A percentile compares a stretch with the other conserved stretches of the same genome.
Conservation (phyloP, 495 filamentous ascomycete genomes). For the Massariosphaeria phaeospora region DNA sequence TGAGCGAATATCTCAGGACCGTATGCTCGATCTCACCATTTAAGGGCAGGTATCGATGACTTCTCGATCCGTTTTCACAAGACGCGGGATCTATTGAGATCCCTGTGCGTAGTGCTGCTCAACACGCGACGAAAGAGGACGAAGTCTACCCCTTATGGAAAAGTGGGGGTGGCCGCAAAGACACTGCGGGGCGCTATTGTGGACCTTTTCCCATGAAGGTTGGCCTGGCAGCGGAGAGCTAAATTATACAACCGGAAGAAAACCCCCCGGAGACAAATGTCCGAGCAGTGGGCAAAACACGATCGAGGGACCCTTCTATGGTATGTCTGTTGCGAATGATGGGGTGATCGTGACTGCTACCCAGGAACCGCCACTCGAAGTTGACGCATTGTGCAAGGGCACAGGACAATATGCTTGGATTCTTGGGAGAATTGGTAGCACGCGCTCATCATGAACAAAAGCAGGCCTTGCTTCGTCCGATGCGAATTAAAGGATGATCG, state of each 20-base stretch:
- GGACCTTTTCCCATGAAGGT: slow-evolving; percentile 49
- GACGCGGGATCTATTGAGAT: slow-evolving; percentile 41
- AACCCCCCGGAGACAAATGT: too few species aligned
- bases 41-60: slow-evolving; percentile 27
- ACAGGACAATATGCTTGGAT: too few species aligned
- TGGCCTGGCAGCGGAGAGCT: slow-evolving; percentile 34
- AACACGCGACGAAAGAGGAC: slow-evolving; percentile 43
- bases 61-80: slow-evolving; percentile 39
- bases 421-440: too few species aligned
- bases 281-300: too few species aligned
- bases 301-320: too few species aligned
- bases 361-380: too few species aligned
- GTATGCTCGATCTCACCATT: slow-evolving; percentile 42
- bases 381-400: too few species aligned
- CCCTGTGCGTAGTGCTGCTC: slow-evolving; percentile 44
- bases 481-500: too few species aligned
- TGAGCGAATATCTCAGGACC: slow-evolving; percentile 35
- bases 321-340: neutral
- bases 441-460: too few species aligned
- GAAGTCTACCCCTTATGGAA: slow-evolving; percentile 42
- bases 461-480: too few species aligned
- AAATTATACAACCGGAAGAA: neutral
- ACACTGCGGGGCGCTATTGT: slow-evolving; percentile 45
- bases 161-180: slow-evolving; percentile 45
- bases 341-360: neutral